Conservation (phyloP, 1,284 basidiomycete species). For the Ustilago shanxiensis region DNA sequence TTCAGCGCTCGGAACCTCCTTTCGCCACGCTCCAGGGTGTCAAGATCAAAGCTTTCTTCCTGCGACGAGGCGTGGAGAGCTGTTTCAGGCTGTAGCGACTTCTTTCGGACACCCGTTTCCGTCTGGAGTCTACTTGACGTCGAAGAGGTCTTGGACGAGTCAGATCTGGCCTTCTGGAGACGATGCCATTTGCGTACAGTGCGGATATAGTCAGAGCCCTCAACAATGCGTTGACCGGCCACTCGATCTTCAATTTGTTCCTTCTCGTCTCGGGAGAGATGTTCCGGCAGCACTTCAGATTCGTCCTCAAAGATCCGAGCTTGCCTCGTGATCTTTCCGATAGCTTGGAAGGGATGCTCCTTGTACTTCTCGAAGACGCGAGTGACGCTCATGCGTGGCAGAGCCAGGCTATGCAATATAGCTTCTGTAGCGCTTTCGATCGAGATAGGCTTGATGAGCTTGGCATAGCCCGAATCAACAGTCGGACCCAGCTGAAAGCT, state of each 20-base stretch:
- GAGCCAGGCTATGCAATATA: conserved; percentile 62
- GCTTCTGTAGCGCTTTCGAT: conserved; percentile 68
- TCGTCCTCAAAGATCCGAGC: conserved; percentile 20
- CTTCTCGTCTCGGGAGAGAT: conserved; percentile 21
- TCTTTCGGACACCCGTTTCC: conserved; percentile 24
- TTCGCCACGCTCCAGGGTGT: conserved; percentile 43
- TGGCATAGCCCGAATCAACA: conserved; percentile 69
- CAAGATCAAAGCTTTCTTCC: conserved; percentile 29
- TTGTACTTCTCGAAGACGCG: conserved; percentile 64
- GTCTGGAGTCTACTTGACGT: conserved; percentile 19
- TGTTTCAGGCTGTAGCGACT: conserved; percentile 25
- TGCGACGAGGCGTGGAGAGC: conserved; percentile 15
- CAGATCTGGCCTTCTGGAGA: conserved; percentile 10
- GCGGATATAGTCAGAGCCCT: conserved; percentile 38
- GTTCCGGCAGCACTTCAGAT: conserved; percentile 5
- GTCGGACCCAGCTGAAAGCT: conserved; percentile 70
- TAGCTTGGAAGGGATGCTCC: conserved; percentile 49
- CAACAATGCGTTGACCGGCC: conserved; percentile 24
- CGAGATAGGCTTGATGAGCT: conserved; percentile 68
- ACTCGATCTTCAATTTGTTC: conserved; percentile 15
- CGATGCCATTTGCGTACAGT: conserved; percentile 45
- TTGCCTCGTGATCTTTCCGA: conserved; percentile 34
- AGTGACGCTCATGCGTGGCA: conserved; percentile 66
- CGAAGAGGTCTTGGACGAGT: too few species aligned
- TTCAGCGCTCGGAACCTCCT: conserved; percentile 64